Base-by-base conservation (phyloP, 371 early-diverging fungal species). In the Syncephalis plumigaleata region DNA sequence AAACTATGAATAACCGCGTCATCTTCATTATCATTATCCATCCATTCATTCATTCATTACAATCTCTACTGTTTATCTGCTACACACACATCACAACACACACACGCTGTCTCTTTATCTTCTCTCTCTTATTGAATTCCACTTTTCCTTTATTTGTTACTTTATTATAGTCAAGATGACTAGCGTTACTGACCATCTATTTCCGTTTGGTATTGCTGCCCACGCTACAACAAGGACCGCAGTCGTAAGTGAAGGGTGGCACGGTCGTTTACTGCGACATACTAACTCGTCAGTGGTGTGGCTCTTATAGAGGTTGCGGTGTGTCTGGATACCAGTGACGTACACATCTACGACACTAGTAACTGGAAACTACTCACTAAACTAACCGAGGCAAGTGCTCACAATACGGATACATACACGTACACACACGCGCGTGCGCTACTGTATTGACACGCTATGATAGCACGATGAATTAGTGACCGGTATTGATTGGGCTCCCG, bases 401-500 rank as follows among this genome's bases (percentile, higher is more conserved):
- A n/a, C n/a, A n/a, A n/a, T n/a, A n/a, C n/a, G n/a, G n/a, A n/a
- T n/a, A n/a, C n/a, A 23, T 39, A 43, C 16, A n/a, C 43, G 16
- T 9, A 37, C 39, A 15, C 20, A 38, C 16, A 31, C 9, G 36
- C 38, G n/a, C n/a, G n/a, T n/a, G n/a, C 53, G 23, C 11, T 9
- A 7, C 45, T 25, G 26, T 49, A 13, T 27, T 37, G 27, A 16
- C 25, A 39, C n/a, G n/a, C n/a, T n/a, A 40, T 1, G 39, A 16
- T 53, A 91, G 87, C 97, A 97, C 63, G 93, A 92, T 73, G 79
- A 89, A 61, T 79, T 89, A 21, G 91, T 96, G 38, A 96, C 95
- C 8, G 73, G 83, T 47, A 79, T 96, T 55, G 97, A 96, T 63
- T 91, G 93, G 88, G 93, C 97, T 7, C 92, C 91, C 51, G 76